These are phyloP conservation scores for Hymenotorrendiella dingleyae DNA, from an alignment of 2,329 filamentous ascomycete species.

Conservation along the genomic window DNA sequence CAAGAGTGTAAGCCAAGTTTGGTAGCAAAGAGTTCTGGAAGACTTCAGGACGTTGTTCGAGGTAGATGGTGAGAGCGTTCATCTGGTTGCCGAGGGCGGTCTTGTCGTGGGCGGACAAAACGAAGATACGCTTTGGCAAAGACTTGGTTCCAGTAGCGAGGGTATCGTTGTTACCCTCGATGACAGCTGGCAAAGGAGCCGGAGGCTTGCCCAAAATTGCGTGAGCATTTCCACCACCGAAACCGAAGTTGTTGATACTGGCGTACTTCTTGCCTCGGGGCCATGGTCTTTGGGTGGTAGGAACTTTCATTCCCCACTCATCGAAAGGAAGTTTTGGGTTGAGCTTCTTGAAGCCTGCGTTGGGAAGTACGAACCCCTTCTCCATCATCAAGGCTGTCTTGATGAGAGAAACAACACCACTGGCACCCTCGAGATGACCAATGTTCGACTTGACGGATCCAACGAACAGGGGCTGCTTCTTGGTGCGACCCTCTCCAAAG, in stretches of 20 bases:
- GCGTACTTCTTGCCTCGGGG: slow-evolving; percentile 39
- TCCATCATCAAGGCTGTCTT: slow-evolving; percentile 39
- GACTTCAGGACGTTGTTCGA: slow-evolving; percentile 23
- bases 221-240: slow-evolving; percentile 33
- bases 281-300: slow-evolving; percentile 20
- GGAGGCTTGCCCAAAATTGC: slow-evolving; percentile 32
- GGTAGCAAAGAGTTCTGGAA: slow-evolving; percentile 19
- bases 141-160: slow-evolving; percentile 13
- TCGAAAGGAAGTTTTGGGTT: slow-evolving; percentile 34
- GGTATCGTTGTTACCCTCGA: slow-evolving; percentile 11
- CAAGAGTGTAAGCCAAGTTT: slow-evolving; percentile 26
- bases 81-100: slow-evolving; percentile 14
- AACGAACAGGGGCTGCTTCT: slow-evolving; percentile 19
- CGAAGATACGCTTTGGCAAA: slow-evolving; percentile 16
- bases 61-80: slow-evolving; percentile 16
- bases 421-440: slow-evolving; percentile 34
- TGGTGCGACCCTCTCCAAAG: slow-evolving; percentile 15
- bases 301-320: slow-evolving; percentile 32
- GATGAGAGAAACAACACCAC: slow-evolving; percentile 36
- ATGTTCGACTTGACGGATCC: slow-evolving; percentile 30
- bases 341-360: slow-evolving; percentile 34
- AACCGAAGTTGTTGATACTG: slow-evolving; percentile 34
- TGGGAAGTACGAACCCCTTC: slow-evolving; percentile 38
- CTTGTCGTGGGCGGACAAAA: slow-evolving; percentile 23
- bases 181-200: not conserved